Conservation (phyloP, 2,329 filamentous ascomycete genomes). For the Colletotrichum cereale region DNA sequence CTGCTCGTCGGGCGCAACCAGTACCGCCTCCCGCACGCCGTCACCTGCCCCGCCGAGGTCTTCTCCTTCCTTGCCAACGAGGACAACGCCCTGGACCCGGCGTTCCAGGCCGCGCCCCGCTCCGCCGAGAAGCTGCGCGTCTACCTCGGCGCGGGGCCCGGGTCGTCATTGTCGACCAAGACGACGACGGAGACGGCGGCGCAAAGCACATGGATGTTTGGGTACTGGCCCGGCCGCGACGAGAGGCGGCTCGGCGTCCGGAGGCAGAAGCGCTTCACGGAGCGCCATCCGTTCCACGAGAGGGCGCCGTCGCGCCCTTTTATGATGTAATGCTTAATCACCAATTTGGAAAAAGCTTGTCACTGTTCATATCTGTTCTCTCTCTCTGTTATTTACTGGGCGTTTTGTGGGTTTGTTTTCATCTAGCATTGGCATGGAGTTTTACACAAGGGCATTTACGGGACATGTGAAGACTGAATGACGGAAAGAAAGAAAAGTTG, state of each 20-base stretch:
- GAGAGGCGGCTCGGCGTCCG: conserved; percentile 48
- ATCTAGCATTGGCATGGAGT: not conserved
- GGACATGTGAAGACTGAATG: not conserved
- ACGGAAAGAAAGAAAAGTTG: not conserved
- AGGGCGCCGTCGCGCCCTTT: conserved; percentile 16
- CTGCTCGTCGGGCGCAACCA: conserved; percentile 71
- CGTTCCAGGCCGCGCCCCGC: conserved; percentile 77
- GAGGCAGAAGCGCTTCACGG: conserved; percentile 59
- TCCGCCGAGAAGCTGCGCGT: conserved; percentile 74
- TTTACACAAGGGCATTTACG: not conserved
- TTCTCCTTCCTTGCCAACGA: conserved; percentile 82
- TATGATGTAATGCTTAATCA: conserved; percentile 11
- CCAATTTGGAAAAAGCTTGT: not conserved
- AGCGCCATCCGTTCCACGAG: conserved; percentile 44
- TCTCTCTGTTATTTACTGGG: not conserved
- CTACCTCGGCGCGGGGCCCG: conserved; percentile 50
- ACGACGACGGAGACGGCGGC: conserved; percentile 48
- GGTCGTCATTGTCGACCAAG: conserved; percentile 68
- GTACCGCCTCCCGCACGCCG: conserved; percentile 78
- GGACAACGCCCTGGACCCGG: conserved; percentile 77
- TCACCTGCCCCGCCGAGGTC: conserved; percentile 80
- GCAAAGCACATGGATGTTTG: conserved; percentile 68
- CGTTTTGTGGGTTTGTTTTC: not conserved
- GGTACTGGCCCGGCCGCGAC: conserved; percentile 52
- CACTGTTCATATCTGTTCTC: not conserved